Conservation (phyloP, 805 yeast genomes). For the Barnettozyma californica region DNA sequence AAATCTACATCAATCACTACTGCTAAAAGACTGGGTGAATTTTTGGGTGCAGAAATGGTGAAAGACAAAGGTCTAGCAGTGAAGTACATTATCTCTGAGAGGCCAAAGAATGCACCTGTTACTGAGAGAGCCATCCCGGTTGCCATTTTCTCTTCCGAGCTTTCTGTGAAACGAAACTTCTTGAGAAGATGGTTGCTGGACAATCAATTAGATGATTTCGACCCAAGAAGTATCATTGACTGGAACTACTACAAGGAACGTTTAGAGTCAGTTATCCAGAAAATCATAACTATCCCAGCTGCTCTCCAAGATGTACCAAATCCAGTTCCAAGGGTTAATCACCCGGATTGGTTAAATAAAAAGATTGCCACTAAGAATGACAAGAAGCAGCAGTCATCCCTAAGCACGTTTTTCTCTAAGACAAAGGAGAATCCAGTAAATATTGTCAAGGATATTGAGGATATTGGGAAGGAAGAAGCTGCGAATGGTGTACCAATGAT, state of each 20-base stretch:
- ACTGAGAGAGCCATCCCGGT: slow-evolving; percentile 97
- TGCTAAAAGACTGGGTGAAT: slow-evolving; percentile 88
- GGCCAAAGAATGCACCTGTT: slow-evolving; percentile 81
- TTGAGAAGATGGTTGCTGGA: slow-evolving; percentile 86
- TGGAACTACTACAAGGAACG: slow-evolving; percentile 93
- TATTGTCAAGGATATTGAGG: slow-evolving; percentile 67
- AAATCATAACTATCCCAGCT: slow-evolving; percentile 95
- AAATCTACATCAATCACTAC: slow-evolving; percentile 96
- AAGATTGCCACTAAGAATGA: slow-evolving; percentile 57
- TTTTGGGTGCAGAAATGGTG: slow-evolving; percentile 93
- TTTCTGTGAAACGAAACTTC: slow-evolving; percentile 60
- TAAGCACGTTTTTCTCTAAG: slow-evolving; percentile 51
- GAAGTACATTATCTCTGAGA: slow-evolving; percentile 82
- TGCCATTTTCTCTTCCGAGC: slow-evolving; percentile 86
- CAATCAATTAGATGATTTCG: slow-evolving; percentile 69
- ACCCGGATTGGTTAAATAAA: slow-evolving; percentile 87
- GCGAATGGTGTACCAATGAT: slow-evolving; percentile 23
- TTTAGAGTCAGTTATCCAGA: slow-evolving; percentile 87
- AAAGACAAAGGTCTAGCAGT: slow-evolving; percentile 95
- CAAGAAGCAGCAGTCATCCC: slow-evolving; percentile 63
- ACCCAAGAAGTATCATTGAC: slow-evolving; percentile 84
- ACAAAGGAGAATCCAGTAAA: slow-evolving; percentile 37
- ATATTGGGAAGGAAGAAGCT: slow-evolving; percentile 41
- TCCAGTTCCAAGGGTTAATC: slow-evolving; percentile 92
- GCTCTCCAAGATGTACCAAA: slow-evolving; percentile 82